phyloP scores from a whole-genome alignment of 768 basidiomycete genomes.

The Termitomyces sp. region DNA sequence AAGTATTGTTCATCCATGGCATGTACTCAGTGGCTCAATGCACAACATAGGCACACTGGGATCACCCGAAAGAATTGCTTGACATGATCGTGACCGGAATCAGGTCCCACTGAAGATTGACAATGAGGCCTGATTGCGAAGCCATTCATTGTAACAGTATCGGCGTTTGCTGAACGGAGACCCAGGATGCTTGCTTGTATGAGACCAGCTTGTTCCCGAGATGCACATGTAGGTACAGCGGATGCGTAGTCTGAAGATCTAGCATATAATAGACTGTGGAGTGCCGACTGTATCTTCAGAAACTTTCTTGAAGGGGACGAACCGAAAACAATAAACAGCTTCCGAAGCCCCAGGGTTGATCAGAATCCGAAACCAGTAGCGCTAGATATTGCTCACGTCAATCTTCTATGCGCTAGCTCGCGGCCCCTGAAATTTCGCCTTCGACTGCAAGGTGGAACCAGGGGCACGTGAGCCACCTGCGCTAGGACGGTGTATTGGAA shows the following conservation, averaged over 20 bases:
- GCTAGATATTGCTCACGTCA: background rate
- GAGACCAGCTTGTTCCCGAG: background rate
- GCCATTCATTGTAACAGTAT: background rate
- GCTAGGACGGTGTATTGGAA: conserved; percentile 9
- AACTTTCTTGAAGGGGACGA: background rate
- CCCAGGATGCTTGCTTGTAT: background rate
- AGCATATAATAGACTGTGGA: background rate
- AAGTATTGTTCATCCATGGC: background rate
- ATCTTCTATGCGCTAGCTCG: background rate
- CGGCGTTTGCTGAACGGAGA: background rate
- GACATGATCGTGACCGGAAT: background rate
- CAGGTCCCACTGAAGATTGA: background rate
- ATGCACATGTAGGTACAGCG: background rate
- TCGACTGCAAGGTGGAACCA: background rate
- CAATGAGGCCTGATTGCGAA: background rate
- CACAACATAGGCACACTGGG: background rate
- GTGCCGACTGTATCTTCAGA: background rate
- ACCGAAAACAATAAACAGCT: background rate
- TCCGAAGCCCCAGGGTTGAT: background rate
- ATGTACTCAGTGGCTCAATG: background rate
- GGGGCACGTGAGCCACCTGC: background rate
- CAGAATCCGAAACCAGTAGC: too few relatives aligned
- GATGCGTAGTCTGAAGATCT: background rate
- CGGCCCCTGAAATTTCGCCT: background rate
- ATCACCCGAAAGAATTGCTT: background rate